Evolutionary conservation across 805 yeast species (phyloP), one percentile per base, ranked within the genome.

Genomic region (Saccharomycopsis babjevae): DNA sequence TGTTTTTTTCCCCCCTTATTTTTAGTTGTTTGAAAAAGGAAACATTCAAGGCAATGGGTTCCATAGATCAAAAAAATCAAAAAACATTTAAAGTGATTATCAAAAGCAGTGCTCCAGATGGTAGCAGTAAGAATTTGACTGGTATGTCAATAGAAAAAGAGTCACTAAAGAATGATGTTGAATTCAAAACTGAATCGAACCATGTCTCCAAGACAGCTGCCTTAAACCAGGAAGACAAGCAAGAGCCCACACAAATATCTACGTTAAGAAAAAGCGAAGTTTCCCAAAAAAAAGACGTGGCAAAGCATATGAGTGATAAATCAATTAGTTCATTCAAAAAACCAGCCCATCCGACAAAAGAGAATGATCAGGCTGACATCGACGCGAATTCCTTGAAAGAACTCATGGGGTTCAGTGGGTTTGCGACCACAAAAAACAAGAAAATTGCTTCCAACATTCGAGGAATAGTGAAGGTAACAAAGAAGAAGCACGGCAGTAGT

Each of bases 351-450:
- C n/a, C n/a, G n/a, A n/a, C n/a, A n/a, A 30, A 20, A 11, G n/a
- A n/a, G 2, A 42, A 50, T 13, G 56, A 32, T 32, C 15, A 16
- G 10, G 20, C 11, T 13, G 22, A 28, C 25, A 22, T 18, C 1
- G 57, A 39, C 13, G n/a, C n/a, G 1, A 52, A 28, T 3, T 38
- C 28, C 22, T 72, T 80, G 77, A 70, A 74, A 64, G 70, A 74
- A 59, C 59, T 83, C 57, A 82, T 84, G 85, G 89, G 89, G 5
- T 83, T 83, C 66, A 73, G 76, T 1, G 79, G 80, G 0, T 83
- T 83, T 68, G 78, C 75, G 0, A 68, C 82, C 1, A 83, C 88
- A 5, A 83, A 83, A 68, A 80, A 82, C 50, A 80, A 81, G 64
- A 80, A 81, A 55, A 86, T 83, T 5, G 70, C 70, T 42, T 84